Evolutionary conservation across 108 stramenopile species (phyloP), one percentile per base, ranked within the genome.

Genomic region (Epithemia pelagica): DNA sequence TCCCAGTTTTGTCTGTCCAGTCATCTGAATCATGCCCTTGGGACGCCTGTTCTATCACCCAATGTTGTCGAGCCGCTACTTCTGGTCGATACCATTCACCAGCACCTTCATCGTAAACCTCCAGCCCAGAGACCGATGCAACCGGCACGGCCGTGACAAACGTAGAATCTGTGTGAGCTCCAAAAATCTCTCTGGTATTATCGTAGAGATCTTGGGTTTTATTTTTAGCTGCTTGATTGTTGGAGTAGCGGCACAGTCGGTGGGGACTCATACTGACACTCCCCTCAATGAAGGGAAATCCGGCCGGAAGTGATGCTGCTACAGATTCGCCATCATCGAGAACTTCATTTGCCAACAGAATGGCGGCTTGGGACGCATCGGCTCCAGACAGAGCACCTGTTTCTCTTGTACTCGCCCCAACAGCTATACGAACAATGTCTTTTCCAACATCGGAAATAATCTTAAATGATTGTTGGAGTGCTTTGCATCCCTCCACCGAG

Each of bases 21-120:
- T 66, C 68, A 25, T 75, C 71, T 2, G 56, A 29, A 59, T 74
- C 79, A 32, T 57, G 54, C 22, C 68, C 76, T 31, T 23, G 7
- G 1, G 30, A 26, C 10, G 15, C 28, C 19, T 59, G 73, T 54
- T 78, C 70, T 29, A 62, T 60, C 62, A 79, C 65, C 84, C 84
- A 85, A 46, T 65, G 62, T 32, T 59, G 60, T 2, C 83, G 79
- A 46, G 90, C 87, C 25, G 65, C 64, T 8, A 87, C 73, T 61
- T 93, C 91, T 0, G 91, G 88, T 52, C 91, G 85, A 61, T 86
- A 87, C 91, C 91, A 93, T 53, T 81, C 60, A 52, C 79, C 76
- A 20, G 78, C 74, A 33, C 78, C 91, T 63, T 89, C 88, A 63
- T 93, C 87, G 62, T 74, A 90, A 18, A 92, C 87, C 57, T 92